Percentiles rank a stretch among this genome's conserved stretches.
phyloP scores from a whole-genome alignment of 139 green algal species.

The Micractinium sp. region DNA sequence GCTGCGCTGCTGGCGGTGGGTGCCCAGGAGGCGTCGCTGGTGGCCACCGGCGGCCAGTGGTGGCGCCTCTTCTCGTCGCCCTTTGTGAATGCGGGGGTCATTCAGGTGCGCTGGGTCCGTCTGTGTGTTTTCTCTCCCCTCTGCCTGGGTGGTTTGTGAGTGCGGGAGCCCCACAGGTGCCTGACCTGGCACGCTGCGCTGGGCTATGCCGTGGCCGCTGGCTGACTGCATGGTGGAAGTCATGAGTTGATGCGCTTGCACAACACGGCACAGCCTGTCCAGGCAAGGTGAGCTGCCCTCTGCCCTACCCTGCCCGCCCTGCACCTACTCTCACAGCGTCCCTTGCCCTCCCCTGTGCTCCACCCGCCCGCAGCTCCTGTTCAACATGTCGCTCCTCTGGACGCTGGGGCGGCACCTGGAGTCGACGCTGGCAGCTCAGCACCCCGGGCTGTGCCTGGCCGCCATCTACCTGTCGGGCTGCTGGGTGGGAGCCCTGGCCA shows the following conservation, averaged over 20 bases:
- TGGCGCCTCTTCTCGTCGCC: constrained; percentile 58
- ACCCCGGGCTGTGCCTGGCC: constrained; percentile 24
- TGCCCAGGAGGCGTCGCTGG: constrained; percentile 25
- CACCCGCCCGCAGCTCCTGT: not conserved
- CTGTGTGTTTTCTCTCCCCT: not conserved
- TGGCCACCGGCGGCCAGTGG: constrained; percentile 47
- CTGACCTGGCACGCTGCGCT: not conserved
- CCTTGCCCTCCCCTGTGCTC: not conserved
- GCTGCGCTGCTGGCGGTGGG: constrained; percentile 42
- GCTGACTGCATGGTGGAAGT: not conserved
- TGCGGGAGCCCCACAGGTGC: not conserved
- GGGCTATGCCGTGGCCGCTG: not conserved
- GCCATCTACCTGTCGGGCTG: constrained; percentile 51
- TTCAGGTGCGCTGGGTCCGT: constrained; percentile 35
- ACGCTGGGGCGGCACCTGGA: constrained; percentile 54
- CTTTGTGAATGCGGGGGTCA: constrained; percentile 62
- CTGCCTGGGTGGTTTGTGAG: not conserved
- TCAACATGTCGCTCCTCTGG: constrained; percentile 52
- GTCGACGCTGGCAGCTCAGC: constrained; percentile 7
- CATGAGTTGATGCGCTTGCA: not conserved
- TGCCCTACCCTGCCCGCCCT: not conserved
- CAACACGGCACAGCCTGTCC: too few species aligned
- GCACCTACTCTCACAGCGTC: not conserved
- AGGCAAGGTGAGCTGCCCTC: too few species aligned
- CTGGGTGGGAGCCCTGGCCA: constrained; percentile 44